phyloP scores from a whole-genome alignment of 106 monocot species.

The Platanthera zijinensis region DNA sequence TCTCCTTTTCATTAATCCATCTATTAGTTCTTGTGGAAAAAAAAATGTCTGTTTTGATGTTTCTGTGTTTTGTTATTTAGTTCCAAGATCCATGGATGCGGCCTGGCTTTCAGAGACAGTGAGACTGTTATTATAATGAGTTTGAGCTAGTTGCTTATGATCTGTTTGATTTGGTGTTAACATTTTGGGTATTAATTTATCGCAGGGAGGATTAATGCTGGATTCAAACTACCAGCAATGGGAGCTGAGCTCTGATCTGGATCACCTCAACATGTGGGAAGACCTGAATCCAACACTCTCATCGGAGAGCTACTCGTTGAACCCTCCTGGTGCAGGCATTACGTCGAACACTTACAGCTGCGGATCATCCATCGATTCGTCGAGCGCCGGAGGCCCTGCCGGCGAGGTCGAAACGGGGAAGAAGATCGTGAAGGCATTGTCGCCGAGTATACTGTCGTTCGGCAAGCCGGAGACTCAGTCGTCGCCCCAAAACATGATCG shows the following conservation, averaged over 20 bases:
- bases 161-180: background rate
- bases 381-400: background rate
- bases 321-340: conserved; percentile 2
- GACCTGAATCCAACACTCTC: conserved; percentile 18
- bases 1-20: too few relatives aligned
- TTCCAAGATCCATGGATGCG: conserved; percentile 5
- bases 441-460: conserved; percentile 40
- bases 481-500: conserved; percentile 3
- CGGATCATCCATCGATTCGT: conserved; percentile 6
- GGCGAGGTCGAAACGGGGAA: conserved; percentile 12
- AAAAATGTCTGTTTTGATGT: too few relatives aligned
- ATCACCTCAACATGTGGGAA: conserved; percentile 18
- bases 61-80: too few relatives aligned
- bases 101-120: conserved; percentile 7
- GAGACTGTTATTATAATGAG: background rate
- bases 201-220: conserved; percentile 11
- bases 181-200: background rate
- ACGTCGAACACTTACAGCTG: background rate
- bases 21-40: too few relatives aligned
- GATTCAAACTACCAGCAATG: conserved; percentile 38
- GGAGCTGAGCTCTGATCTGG: conserved; percentile 16
- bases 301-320: conserved; percentile 29
- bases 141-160: background rate
- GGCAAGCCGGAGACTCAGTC: conserved; percentile 15
- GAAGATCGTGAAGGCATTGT: conserved; percentile 20